These are phyloP conservation scores for Phytophthora constricta DNA, from an alignment of 352 stramenopile species.

Conservation along the genomic window DNA sequence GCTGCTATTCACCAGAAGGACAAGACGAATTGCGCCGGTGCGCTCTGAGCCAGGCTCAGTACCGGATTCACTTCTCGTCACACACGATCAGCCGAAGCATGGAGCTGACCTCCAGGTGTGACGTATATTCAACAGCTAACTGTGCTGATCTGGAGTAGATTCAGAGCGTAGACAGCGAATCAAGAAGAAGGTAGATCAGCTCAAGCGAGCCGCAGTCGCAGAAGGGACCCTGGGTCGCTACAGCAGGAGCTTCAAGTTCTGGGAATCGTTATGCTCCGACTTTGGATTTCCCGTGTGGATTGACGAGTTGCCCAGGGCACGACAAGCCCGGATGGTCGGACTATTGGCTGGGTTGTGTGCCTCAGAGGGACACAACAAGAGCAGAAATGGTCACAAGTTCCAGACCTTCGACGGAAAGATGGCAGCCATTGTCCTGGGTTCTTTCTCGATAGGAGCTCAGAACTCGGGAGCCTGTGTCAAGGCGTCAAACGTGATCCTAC, in stretches of 20 bases:
- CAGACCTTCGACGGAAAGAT: conserved; percentile 28
- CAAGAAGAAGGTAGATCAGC: background rate
- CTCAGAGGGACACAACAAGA: conserved; percentile 30
- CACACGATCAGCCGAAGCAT: conserved; percentile 12
- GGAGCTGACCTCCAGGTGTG: conserved; percentile 6
- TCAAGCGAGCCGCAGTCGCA: background rate
- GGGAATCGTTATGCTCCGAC: conserved; percentile 17
- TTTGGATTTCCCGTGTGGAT: conserved; percentile 30
- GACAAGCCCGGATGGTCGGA: conserved; percentile 29
- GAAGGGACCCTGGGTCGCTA: conserved; percentile 3
- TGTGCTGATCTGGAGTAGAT: background rate
- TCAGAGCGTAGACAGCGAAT: background rate
- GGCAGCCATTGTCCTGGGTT: conserved; percentile 15
- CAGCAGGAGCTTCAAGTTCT: conserved; percentile 22
- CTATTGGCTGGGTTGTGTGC: conserved; percentile 25
- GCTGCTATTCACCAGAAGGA: background rate
- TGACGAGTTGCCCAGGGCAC: conserved; percentile 28
- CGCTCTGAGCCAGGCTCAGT: conserved; percentile 21
- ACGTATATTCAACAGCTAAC: conserved; percentile 5
- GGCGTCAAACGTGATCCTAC: conserved; percentile 11
- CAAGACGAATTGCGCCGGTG: conserved; percentile 9
- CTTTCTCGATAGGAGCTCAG: conserved; percentile 33
- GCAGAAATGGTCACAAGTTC: conserved; percentile 26
- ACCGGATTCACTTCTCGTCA: conserved; percentile 5
- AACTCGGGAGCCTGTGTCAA: conserved; percentile 30